A percentile compares a stretch with the other conserved stretches of the same genome.
These are phyloP conservation scores for Penicillium polonicum DNA, from an alignment of 2,329 filamentous ascomycete genomes.

Conservation along the genomic window DNA sequence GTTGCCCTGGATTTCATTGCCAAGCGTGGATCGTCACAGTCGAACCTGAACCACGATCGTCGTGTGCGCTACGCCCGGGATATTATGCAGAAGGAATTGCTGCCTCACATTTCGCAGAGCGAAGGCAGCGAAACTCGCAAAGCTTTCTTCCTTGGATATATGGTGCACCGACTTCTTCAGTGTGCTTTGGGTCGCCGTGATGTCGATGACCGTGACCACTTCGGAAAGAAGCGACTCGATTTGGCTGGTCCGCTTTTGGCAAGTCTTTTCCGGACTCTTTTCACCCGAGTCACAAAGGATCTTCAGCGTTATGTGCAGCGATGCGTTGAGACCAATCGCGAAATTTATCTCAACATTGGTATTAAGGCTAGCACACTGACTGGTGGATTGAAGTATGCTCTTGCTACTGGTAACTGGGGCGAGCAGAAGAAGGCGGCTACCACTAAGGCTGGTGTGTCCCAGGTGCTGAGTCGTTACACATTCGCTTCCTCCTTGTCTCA, in stretches of 20 bases:
- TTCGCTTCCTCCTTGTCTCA: conserved; percentile 96
- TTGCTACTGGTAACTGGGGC: conserved; percentile 98
- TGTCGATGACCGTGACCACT: conserved; percentile 96
- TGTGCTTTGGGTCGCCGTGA: conserved; percentile 90
- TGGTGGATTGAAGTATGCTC: conserved; percentile 91
- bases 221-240: conserved; percentile 97
- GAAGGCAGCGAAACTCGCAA: conserved; percentile 95
- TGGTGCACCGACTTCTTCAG: conserved; percentile 94
- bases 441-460: conserved; percentile 93
- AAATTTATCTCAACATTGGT: conserved; percentile 87
- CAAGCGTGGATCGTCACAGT: conserved; percentile 75
- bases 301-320: conserved; percentile 87
- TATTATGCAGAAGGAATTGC: conserved; percentile 92
- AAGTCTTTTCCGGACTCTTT: conserved; percentile 91
- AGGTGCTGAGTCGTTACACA: conserved; percentile 96
- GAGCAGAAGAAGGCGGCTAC: conserved; percentile 98
- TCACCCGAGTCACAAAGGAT: conserved; percentile 86
- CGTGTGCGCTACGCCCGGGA: conserved; percentile 91
- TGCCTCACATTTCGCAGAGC: conserved; percentile 93
- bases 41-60: conserved; percentile 73
- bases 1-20: conserved; percentile 94
- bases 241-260: conserved; percentile 90
- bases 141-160: conserved; percentile 97
- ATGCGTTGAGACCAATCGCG: conserved; percentile 82
- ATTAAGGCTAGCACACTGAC: conserved; percentile 90